Percentiles rank a stretch among this genome's conserved stretches.
Conservation (phyloP, 768 basidiomycete genomes). For the Hericium rajendrae region DNA sequence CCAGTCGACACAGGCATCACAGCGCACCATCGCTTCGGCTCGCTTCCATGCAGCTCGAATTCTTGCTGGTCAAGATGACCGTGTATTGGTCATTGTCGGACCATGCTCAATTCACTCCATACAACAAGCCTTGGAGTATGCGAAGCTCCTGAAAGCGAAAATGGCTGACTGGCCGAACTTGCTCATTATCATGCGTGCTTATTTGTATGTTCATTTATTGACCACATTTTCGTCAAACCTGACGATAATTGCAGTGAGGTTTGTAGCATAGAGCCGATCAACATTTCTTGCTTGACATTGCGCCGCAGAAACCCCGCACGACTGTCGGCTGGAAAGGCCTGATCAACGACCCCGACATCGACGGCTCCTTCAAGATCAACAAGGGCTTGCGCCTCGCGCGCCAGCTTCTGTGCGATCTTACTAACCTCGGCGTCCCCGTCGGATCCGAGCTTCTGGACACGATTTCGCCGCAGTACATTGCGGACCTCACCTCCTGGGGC, state of each 20-base stretch:
- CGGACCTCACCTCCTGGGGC: constrained; percentile 83
- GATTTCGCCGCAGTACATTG: constrained; percentile 74
- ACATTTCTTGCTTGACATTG: neutral
- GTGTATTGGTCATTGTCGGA: constrained; percentile 85
- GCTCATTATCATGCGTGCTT: constrained; percentile 90
- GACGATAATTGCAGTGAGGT: constrained; percentile 27
- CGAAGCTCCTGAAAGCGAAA: constrained; percentile 59
- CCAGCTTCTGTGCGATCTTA: constrained; percentile 86
- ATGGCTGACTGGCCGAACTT: constrained; percentile 64
- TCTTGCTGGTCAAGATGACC: constrained; percentile 75
- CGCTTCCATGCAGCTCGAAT: constrained; percentile 74
- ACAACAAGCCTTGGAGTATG: constrained; percentile 79
- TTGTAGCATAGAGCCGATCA: constrained; percentile 1
- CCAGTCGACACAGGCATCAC: constrained; percentile 50
- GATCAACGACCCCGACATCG: constrained; percentile 91
- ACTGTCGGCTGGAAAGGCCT: constrained; percentile 98
- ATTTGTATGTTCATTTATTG: constrained; percentile 63
- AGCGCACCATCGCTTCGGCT: constrained; percentile 68
- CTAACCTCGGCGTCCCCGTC: constrained; percentile 81
- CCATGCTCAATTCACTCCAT: constrained; percentile 93
- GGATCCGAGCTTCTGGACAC: constrained; percentile 91
- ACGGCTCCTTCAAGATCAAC: constrained; percentile 94
- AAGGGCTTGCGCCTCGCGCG: constrained; percentile 87
- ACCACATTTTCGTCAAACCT: constrained; percentile 1
- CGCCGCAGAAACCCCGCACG: constrained; percentile 79